phyloP scores from a whole-genome alignment of 2,329 filamentous ascomycete species.

The Madurella mycetomatis region DNA sequence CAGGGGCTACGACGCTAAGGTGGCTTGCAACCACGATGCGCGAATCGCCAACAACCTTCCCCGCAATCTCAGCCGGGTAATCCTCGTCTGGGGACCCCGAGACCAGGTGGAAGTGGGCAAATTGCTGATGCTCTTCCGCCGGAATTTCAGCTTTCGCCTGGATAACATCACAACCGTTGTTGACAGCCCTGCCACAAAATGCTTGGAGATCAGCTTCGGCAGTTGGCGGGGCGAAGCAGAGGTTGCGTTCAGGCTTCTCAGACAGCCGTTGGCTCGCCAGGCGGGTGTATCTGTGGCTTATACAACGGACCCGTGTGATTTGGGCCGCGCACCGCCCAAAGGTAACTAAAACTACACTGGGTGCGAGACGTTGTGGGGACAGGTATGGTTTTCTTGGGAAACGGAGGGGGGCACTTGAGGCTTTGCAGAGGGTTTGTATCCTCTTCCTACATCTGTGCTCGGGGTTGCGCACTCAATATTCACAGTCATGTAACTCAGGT shows the following conservation, averaged over 20 bases:
- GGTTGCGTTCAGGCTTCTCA: neutral
- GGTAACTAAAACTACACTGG: neutral
- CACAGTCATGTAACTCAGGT: no score
- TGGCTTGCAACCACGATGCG: neutral
- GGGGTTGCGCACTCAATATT: no score
- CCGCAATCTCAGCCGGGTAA: neutral
- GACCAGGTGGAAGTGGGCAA: neutral
- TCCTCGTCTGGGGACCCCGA: neutral
- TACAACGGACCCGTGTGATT: neutral
- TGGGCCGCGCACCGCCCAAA: neutral
- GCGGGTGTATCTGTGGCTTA: neutral
- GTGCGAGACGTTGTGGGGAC: neutral
- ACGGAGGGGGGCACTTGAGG: no score
- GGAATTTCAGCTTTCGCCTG: neutral
- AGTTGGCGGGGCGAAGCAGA: neutral
- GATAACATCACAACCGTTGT: neutral
- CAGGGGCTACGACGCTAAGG: neutral
- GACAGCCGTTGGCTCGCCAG: no score
- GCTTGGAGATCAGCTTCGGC: neutral
- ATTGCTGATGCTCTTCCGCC: neutral
- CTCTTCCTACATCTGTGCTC: no score
- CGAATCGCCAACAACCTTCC: neutral
- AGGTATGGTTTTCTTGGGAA: no score
- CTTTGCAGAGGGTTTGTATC: no score
- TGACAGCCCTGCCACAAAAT: neutral